Evolutionary conservation across 2,329 filamentous ascomycete genomes (phyloP).

Genomic region (Trichoderma citrinoviride): DNA sequence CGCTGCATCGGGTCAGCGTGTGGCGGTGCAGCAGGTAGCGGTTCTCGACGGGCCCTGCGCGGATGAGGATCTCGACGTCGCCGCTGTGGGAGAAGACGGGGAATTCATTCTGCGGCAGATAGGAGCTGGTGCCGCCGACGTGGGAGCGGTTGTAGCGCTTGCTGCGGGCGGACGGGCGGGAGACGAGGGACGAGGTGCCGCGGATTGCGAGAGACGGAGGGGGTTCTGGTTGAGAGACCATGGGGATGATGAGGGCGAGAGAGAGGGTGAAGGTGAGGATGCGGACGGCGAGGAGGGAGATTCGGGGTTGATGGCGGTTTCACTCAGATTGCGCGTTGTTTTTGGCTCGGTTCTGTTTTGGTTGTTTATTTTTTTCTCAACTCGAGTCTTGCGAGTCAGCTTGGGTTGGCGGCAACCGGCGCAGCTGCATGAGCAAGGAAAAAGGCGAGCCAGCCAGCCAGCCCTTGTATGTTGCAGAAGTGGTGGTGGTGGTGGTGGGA

Average conservation of each 20-base stretch:
- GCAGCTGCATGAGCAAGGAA: conserved; percentile 14
- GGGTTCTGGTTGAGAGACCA: conserved; percentile 63
- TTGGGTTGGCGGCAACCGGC: conserved; percentile 8
- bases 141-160: conserved; percentile 81
- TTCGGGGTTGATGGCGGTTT: background rate
- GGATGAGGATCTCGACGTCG: conserved; percentile 86
- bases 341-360: background rate
- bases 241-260: conserved; percentile 35
- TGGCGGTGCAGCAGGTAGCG: conserved; percentile 84
- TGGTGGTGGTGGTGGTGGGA: conserved; percentile 16
- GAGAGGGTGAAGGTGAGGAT: too few relatives aligned
- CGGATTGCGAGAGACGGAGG: conserved; percentile 54
- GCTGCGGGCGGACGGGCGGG: conserved; percentile 58
- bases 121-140: conserved; percentile 64
- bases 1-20: conserved; percentile 84
- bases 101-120: conserved; percentile 82
- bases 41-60: conserved; percentile 61
- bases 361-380: background rate
- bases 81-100: conserved; percentile 86
- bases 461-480: background rate
- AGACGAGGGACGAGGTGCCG: conserved; percentile 56
- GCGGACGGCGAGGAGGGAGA: conserved; percentile 8
- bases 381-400: background rate
- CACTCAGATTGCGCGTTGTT: too few relatives aligned
- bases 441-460: conserved; percentile 5